These are phyloP conservation scores for Fusarium sp. DNA, from an alignment of 2,329 filamentous ascomycete species.

Conservation along the genomic window DNA sequence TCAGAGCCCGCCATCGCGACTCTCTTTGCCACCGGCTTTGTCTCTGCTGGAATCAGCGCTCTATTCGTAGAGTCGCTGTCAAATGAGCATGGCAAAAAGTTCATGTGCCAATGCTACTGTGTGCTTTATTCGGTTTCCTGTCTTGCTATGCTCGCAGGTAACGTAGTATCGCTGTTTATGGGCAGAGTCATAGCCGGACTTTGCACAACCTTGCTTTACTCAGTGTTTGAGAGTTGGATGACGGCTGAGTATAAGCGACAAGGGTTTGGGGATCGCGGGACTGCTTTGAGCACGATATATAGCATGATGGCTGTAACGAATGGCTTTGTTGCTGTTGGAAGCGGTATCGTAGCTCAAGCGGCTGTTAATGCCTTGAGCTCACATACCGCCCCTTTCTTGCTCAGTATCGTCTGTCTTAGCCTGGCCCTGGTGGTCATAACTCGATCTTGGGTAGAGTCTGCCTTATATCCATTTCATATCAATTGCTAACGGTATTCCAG, in stretches of 20 bases:
- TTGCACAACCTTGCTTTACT: background rate
- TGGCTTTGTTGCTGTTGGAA: background rate
- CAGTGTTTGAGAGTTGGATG: background rate
- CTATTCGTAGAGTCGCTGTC: background rate
- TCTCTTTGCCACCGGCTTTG: background rate
- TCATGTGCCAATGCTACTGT: background rate
- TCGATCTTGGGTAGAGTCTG: background rate
- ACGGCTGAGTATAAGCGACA: background rate
- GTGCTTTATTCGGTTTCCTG: background rate
- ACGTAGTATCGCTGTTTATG: rapidly evolving
- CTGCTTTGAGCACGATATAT: background rate
- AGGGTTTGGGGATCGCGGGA: background rate
- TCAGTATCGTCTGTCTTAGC: background rate
- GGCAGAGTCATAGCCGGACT: background rate
- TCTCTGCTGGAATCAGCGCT: background rate
- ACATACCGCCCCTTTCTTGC: background rate
- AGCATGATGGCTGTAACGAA: background rate
- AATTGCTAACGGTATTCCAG: background rate
- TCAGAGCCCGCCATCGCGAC: background rate
- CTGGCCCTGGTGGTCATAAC: background rate
- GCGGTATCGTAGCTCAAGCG: background rate
- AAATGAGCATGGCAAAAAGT: background rate
- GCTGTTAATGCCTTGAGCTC: background rate
- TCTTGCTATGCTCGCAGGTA: background rate
- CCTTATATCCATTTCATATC: rapidly evolving